These are phyloP conservation scores for Pythium folliculosum DNA, from an alignment of 352 stramenopile species.

Conservation along the genomic window DNA sequence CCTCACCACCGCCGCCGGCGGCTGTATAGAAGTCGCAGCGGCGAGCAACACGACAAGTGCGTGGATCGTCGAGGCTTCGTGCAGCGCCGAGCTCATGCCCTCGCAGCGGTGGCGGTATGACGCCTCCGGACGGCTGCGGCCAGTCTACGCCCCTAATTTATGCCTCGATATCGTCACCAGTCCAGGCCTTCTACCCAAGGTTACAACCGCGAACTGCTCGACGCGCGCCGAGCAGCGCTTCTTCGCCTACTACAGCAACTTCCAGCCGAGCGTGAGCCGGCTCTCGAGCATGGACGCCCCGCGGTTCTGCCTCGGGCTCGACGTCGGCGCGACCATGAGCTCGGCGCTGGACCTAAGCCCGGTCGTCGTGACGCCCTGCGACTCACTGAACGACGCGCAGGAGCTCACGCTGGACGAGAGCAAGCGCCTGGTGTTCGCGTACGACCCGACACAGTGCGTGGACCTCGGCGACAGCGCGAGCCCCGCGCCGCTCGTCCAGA, in stretches of 20 bases:
- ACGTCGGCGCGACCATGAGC: slow-evolving; percentile 3
- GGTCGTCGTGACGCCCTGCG: background rate
- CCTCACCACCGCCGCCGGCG: slow-evolving; percentile 12
- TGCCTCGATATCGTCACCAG: slow-evolving; percentile 4
- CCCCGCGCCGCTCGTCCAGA: background rate
- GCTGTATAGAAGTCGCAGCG: slow-evolving; percentile 8
- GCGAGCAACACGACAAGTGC: background rate
- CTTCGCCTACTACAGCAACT: slow-evolving; percentile 9
- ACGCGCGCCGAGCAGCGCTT: slow-evolving; percentile 11
- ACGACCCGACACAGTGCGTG: slow-evolving; percentile 11
- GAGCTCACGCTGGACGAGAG: slow-evolving; percentile 8
- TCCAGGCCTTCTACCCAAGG: background rate
- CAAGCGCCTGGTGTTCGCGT: slow-evolving; percentile 10
- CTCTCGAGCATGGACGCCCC: slow-evolving; percentile 5
- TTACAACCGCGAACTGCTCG: slow-evolving; percentile 5
- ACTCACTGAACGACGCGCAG: background rate
- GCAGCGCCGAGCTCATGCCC: background rate
- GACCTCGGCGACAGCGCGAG: background rate
- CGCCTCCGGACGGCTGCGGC: slow-evolving; percentile 8
- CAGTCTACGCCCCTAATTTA: background rate
- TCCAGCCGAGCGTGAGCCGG: slow-evolving; percentile 15
- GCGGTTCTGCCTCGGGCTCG: slow-evolving; percentile 1
- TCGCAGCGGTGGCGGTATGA: slow-evolving; percentile 10
- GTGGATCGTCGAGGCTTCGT: background rate
- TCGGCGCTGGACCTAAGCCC: slow-evolving; percentile 14